Percentiles rank a stretch among this genome's conserved stretches.
phyloP scores from a whole-genome alignment of 352 stramenopile genomes.

The Globisporangium rhizosaccharum region DNA sequence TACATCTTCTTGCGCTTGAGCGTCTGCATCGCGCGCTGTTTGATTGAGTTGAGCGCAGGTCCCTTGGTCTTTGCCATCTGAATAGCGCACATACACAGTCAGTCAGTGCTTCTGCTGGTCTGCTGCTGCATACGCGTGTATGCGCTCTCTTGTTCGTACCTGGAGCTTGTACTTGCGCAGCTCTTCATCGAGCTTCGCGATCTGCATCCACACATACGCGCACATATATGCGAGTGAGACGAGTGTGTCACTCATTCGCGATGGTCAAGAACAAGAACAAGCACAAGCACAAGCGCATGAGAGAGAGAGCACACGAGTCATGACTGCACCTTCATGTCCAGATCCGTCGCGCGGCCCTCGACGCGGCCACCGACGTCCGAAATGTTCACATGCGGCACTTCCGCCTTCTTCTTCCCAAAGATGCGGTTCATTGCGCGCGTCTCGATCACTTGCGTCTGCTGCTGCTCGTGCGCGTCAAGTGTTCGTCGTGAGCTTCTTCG shows the following conservation, averaged over 20 bases:
- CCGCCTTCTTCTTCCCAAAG: conserved; percentile 82
- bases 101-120: neutral
- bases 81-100: neutral
- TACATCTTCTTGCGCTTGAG: conserved; percentile 90
- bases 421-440: conserved; percentile 48
- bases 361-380: conserved; percentile 72
- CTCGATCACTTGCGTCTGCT: no score
- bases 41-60: conserved; percentile 62
- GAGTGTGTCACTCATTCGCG: neutral
- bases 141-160: conserved; percentile 13
- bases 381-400: conserved; percentile 68
- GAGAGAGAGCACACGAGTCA: neutral
- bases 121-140: neutral
- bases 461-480: no score
- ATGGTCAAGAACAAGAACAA: neutral
- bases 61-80: conserved; percentile 77
- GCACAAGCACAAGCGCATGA: neutral
- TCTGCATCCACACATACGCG: conserved; percentile 44
- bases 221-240: neutral
- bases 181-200: conserved; percentile 78
- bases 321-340: conserved; percentile 69
- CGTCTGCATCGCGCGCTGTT: conserved; percentile 81
- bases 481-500: no score
- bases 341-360: conserved; percentile 64
- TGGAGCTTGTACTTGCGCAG: conserved; percentile 76